A percentile compares a stretch with the other conserved stretches of the same genome.
These are phyloP conservation scores for Pythium plurisporium DNA, from an alignment of 352 stramenopile species.

Conservation along the genomic window DNA sequence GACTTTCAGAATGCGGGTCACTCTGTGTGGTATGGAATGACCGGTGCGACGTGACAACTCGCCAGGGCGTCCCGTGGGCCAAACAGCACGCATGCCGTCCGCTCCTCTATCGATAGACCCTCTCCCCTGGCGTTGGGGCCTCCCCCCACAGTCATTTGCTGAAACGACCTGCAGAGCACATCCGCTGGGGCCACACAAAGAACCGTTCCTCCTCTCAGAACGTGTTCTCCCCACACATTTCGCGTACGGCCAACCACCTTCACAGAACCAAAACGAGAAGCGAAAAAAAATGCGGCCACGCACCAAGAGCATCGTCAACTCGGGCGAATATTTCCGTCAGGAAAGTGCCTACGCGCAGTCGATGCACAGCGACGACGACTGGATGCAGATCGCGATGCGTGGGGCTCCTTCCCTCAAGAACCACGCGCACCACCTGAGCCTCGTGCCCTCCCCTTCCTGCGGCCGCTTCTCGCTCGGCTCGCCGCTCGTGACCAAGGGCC, in stretches of 20 bases:
- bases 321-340: slow-evolving; percentile 69
- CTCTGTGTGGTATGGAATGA: not conserved
- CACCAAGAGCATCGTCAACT: slow-evolving; percentile 66
- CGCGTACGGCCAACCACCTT: too few relatives aligned
- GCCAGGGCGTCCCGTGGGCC: not conserved
- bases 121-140: not conserved
- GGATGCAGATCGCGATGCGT: slow-evolving; percentile 40
- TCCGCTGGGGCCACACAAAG: not conserved
- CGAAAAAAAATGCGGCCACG: slow-evolving; percentile 49
- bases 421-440: too few relatives aligned
- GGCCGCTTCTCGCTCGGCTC: not conserved
- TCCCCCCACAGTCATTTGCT: slow-evolving; percentile 9
- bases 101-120: slow-evolving; percentile 5
- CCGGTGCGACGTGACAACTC: slow-evolving; percentile 18
- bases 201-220: not conserved
- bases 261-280: not conserved
- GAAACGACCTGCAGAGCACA: slow-evolving; percentile 20
- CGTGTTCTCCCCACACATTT: too few relatives aligned
- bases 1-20: slow-evolving; percentile 16
- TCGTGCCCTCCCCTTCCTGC: too few relatives aligned
- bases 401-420: too few relatives aligned
- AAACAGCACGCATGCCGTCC: slow-evolving; percentile 1
- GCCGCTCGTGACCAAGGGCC: slow-evolving; percentile 30
- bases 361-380: slow-evolving; percentile 42
- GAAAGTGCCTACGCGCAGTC: slow-evolving; percentile 30